phyloP scores from a whole-genome alignment of 331 rosid species.

The Pyracantha coccinea region DNA sequence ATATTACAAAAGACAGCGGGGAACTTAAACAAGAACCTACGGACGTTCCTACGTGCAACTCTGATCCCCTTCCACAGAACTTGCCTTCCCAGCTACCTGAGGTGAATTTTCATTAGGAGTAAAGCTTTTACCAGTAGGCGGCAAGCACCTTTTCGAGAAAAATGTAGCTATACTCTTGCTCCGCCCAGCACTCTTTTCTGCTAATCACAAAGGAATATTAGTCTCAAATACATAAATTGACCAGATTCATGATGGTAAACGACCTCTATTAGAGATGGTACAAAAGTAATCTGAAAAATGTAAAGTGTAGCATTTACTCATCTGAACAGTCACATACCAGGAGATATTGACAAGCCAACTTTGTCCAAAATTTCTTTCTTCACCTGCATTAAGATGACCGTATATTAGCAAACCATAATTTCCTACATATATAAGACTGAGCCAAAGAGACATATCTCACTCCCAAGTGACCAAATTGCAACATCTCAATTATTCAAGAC shows the following conservation, averaged over 20 bases:
- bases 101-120: conserved; percentile 46
- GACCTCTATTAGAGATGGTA: no score
- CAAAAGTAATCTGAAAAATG: no score
- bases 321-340: conserved; percentile 38
- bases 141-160: conserved; percentile 82
- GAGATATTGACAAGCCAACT: conserved; percentile 46
- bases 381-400: conserved; percentile 43
- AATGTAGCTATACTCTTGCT: conserved; percentile 63
- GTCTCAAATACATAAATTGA: neutral
- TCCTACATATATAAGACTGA: neutral
- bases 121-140: conserved; percentile 41
- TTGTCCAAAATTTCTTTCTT: conserved; percentile 69
- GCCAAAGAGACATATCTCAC: neutral
- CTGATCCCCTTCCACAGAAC: conserved; percentile 23
- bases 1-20: neutral
- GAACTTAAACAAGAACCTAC: neutral
- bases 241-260: neutral
- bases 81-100: conserved; percentile 28
- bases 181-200: conserved; percentile 48
- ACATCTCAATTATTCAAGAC: neutral
- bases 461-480: neutral
- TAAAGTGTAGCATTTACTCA: no score
- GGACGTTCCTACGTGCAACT: conserved; percentile 18
- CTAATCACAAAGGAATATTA: conserved; percentile 11
- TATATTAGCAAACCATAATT: neutral